phyloP scores from a whole-genome alignment of 2,329 filamentous ascomycete genomes.

The Penicillium fuscoglaucum region DNA sequence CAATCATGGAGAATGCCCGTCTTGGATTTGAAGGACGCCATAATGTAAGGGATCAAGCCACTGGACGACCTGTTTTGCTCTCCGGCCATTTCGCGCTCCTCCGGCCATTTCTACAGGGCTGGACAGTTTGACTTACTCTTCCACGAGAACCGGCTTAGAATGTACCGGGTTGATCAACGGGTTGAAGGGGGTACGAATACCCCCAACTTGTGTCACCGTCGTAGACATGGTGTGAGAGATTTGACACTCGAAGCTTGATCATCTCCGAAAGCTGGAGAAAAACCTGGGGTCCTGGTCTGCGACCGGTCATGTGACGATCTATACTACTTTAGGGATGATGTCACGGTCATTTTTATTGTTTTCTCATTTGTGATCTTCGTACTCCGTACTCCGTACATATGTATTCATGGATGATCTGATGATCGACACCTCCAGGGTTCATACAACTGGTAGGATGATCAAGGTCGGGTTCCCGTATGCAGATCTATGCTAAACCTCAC shows the following conservation, averaged over 20 bases:
- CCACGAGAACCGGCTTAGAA: constrained; percentile 51
- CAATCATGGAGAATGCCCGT: background rate
- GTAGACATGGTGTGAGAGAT: constrained; percentile 14
- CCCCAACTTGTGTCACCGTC: constrained; percentile 16
- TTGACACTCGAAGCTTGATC: background rate
- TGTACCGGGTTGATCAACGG: constrained; percentile 55
- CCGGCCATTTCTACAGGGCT: background rate
- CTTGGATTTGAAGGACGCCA: background rate
- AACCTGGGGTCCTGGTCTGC: background rate
- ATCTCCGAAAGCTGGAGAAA: constrained; percentile 1
- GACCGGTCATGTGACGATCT: constrained; percentile 10
- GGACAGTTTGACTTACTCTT: constrained; percentile 42
- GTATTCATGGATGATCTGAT: background rate
- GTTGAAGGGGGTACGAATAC: constrained; percentile 42
- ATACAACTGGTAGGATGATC: too few species aligned
- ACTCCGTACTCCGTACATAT: too few species aligned
- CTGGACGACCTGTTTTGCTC: background rate
- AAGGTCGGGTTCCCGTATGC: background rate
- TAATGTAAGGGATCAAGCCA: constrained; percentile 9
- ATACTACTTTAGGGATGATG: constrained; percentile 19
- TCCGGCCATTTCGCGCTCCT: background rate
- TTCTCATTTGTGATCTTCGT: too few species aligned
- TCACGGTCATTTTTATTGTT: constrained; percentile 4
- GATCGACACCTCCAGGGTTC: background rate
- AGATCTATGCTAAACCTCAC: background rate